Evolutionary conservation across 2,329 filamentous ascomycete genomes (phyloP).

Genomic region (Triangularia verruculosa): DNA sequence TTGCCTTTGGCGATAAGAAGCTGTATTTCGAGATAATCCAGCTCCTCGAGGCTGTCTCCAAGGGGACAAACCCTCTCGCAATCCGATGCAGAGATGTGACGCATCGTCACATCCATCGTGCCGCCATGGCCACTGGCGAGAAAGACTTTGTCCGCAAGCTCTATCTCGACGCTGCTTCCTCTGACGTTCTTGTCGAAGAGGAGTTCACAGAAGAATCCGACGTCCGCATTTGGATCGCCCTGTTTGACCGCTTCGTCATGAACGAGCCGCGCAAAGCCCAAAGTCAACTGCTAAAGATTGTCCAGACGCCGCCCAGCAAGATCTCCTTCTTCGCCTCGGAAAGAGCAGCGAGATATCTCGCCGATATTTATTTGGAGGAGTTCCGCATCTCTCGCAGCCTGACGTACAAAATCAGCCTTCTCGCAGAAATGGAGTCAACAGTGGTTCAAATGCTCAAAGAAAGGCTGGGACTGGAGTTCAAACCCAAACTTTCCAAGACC

Average conservation of each 20-base stretch:
- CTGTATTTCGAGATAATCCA: not conserved
- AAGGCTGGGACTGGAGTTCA: conserved; percentile 2
- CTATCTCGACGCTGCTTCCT: not conserved
- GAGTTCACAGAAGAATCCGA: not conserved
- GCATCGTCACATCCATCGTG: conserved; percentile 1
- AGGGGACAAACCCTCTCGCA: not conserved
- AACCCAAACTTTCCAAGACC: conserved; percentile 1
- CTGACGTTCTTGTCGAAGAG: not conserved
- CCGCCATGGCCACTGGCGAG: conserved; percentile 1
- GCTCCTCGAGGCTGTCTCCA: not conserved
- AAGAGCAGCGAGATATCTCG: not conserved
- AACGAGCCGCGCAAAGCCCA: not conserved
- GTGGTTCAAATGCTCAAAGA: not conserved
- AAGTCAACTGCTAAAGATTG: not conserved
- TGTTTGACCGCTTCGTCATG: conserved; percentile 9
- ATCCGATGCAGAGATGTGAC: conserved; percentile 1
- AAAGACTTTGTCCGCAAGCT: not conserved
- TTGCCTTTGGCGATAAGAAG: conserved; percentile 2
- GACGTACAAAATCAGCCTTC: not conserved
- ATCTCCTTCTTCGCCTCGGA: conserved; percentile 1
- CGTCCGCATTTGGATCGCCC: conserved; percentile 6
- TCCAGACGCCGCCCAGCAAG: not conserved
- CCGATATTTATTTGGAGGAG: conserved; percentile 1
- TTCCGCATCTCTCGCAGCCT: conserved; percentile 6
- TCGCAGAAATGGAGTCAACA: not conserved